Percentiles rank a stretch among this genome's conserved stretches.
Evolutionary conservation across 306 rosid genomes (phyloP).

Genomic region (Astragalus membranaceus): DNA sequence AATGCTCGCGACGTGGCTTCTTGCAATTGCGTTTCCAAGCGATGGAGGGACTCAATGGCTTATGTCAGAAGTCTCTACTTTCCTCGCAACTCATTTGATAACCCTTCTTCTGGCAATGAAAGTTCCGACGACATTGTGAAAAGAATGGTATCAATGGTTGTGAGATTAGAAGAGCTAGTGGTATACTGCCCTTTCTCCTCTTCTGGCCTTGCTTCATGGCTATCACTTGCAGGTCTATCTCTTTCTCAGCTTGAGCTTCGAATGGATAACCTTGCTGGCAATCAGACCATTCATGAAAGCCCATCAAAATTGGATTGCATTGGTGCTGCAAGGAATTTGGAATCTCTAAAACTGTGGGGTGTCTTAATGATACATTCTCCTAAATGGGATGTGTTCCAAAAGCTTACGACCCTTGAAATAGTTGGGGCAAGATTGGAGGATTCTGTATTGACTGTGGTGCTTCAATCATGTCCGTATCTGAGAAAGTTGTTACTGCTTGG

Average conservation of each 20-base stretch:
- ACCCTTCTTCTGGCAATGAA: slow-evolving; percentile 20
- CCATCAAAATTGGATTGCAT: slow-evolving; percentile 74
- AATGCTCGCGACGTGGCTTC: slow-evolving; percentile 73
- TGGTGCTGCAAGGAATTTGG: slow-evolving; percentile 51
- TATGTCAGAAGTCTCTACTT: slow-evolving; percentile 61
- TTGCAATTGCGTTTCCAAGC: slow-evolving; percentile 82
- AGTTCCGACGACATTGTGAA: slow-evolving; percentile 52
- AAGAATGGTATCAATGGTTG: slow-evolving; percentile 61
- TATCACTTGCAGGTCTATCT: slow-evolving; percentile 42
- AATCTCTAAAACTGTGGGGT: slow-evolving; percentile 85
- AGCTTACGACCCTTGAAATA: slow-evolving; percentile 74
- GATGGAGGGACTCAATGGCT: slow-evolving; percentile 69
- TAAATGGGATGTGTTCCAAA: slow-evolving; percentile 65
- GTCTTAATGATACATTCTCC: slow-evolving; percentile 68
- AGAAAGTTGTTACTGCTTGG: slow-evolving; percentile 69
- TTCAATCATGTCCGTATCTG: slow-evolving; percentile 59
- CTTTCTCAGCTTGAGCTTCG: slow-evolving; percentile 78
- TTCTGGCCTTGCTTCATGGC: slow-evolving; percentile 83
- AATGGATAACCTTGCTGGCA: slow-evolving; percentile 65
- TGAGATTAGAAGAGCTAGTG: slow-evolving; percentile 60
- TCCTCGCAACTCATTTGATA: slow-evolving; percentile 77
- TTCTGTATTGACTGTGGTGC: slow-evolving; percentile 40
- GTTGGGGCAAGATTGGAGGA: slow-evolving; percentile 78
- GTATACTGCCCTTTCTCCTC: slow-evolving; percentile 74
- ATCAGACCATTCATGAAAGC: slow-evolving; percentile 34